Conservation (phyloP, 179 eudicot species). For the Silene coronaria region DNA sequence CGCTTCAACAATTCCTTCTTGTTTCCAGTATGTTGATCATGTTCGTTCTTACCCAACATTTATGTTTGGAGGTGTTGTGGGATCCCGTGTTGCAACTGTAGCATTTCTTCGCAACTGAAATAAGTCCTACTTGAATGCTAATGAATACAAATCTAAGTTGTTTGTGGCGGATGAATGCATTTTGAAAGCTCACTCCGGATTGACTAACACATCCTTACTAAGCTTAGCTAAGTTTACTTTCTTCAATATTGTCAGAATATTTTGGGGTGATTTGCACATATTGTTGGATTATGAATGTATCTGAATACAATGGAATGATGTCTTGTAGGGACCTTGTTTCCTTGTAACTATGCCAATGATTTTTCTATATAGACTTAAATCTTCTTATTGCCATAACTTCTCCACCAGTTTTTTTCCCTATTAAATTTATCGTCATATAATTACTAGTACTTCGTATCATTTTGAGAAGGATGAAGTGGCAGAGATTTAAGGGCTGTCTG, state of each 20-base stretch:
- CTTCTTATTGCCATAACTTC: background rate
- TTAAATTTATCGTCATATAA: too few relatives aligned
- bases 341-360: background rate
- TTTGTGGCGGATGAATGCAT: slow-evolving; percentile 16
- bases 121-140: slow-evolving; percentile 18
- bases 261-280: slow-evolving; percentile 13
- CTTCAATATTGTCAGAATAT: slow-evolving; percentile 9
- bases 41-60: slow-evolving; percentile 83
- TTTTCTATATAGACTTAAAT: background rate
- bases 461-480: too few relatives aligned
- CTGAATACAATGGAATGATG: slow-evolving; percentile 10
- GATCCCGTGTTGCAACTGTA: slow-evolving; percentile 83
- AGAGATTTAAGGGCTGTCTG: too few relatives aligned
- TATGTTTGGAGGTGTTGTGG: slow-evolving; percentile 87
- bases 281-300: slow-evolving; percentile 3
- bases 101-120: slow-evolving; percentile 65
- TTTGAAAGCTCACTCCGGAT: slow-evolving; percentile 3
- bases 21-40: slow-evolving; percentile 70
- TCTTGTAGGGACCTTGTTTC: slow-evolving; percentile 5
- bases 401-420: background rate
- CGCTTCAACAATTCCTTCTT: slow-evolving; percentile 26
- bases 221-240: slow-evolving; percentile 6
- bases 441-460: too few relatives aligned
- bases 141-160: slow-evolving; percentile 7
- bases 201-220: slow-evolving; percentile 12